Conservation (phyloP, 768 basidiomycete genomes). For the Tulasnella sp. region DNA sequence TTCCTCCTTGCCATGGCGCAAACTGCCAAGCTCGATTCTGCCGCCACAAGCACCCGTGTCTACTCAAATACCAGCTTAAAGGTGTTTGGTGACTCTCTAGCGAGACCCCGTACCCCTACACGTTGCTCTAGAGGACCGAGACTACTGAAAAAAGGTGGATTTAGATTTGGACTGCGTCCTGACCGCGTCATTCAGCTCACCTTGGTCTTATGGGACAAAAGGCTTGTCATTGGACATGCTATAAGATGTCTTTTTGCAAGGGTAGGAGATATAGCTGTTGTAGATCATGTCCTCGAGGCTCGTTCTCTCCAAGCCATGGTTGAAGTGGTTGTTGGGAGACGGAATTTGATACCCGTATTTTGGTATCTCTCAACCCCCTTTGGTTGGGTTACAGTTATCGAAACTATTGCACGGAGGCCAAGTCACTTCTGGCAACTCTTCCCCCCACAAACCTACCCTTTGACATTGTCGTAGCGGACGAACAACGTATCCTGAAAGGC, state of each 20-base stretch:
- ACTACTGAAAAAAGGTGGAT: background rate
- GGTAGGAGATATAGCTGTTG: background rate
- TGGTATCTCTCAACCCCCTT: no score
- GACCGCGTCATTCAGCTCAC: background rate
- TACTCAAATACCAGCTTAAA: background rate
- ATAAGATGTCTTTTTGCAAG: background rate
- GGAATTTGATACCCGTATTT: background rate
- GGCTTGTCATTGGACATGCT: background rate
- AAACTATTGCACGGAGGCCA: no score
- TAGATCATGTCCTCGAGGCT: background rate
- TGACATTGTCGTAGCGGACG: no score
- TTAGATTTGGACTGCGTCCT: background rate
- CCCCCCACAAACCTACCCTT: no score
- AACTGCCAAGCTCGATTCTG: constrained; percentile 25
- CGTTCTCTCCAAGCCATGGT: background rate
- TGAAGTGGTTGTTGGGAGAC: background rate
- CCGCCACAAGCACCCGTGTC: background rate
- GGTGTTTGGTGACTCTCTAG: background rate
- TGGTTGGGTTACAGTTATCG: no score
- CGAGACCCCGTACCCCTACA: background rate
- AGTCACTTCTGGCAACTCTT: no score
- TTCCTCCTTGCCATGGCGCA: constrained; percentile 56
- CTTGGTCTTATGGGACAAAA: background rate
- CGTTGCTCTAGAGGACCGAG: background rate
- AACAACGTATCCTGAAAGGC: no score